Evolutionary conservation across 106 monocot genomes (phyloP).

Genomic region (Gastrodia elata): DNA sequence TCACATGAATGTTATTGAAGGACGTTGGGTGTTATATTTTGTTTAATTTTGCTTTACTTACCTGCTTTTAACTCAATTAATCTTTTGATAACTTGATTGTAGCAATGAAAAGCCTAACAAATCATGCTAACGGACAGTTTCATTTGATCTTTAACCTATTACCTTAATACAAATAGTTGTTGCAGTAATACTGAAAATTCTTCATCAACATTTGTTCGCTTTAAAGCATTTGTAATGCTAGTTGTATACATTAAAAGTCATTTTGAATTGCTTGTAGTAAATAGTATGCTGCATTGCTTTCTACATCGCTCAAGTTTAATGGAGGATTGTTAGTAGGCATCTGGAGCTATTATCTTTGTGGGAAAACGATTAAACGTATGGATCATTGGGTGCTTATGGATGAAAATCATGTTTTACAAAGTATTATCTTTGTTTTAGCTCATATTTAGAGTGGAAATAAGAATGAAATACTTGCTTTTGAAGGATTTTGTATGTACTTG

Average conservation of each 20-base stretch:
- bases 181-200: not conserved
- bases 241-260: not conserved
- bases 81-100: not conserved
- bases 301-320: not conserved
- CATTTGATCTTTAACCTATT: not conserved
- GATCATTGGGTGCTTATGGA: not conserved
- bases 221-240: not conserved
- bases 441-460: not conserved
- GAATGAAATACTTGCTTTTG: not conserved
- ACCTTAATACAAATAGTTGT: not conserved
- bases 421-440: not conserved
- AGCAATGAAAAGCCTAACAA: not conserved
- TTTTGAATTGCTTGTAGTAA: not conserved
- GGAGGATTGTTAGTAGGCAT: not conserved
- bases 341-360: too few species aligned
- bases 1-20: conserved; percentile 1
- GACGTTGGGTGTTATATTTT: not conserved
- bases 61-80: not conserved
- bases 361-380: not conserved
- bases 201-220: not conserved
- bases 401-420: not conserved
- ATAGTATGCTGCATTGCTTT: not conserved
- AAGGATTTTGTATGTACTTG: not conserved
- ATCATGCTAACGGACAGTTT: not conserved
- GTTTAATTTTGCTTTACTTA: not conserved